Base-by-base conservation (phyloP, 2,329 filamentous ascomycete species). In the Ophiostoma angusticollis region DNA sequence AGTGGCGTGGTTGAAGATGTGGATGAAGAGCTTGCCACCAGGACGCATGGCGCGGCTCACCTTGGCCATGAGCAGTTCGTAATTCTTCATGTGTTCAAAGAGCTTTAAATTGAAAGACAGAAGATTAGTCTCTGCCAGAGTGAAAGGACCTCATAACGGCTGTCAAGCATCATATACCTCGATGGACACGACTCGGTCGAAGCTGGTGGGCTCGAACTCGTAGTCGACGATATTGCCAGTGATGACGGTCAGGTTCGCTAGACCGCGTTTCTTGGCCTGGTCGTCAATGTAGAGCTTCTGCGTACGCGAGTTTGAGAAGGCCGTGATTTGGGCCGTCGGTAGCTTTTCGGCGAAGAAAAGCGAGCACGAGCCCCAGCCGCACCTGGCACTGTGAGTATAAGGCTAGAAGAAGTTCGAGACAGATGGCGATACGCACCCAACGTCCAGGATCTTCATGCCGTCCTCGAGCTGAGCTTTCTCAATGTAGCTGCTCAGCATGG, bases 81-180 rank as follows among this genome's bases (percentile, higher is more conserved):
- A 82, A 55, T 83, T 83, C 55, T 83, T 83, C 78, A 83, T 82
- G 56, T 83, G 79, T 54, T 83, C 78, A 51, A 84, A 82, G 11
- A 83, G 64, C 65, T 81, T 28, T 22, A n/a, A 13, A 18, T 22
- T 2, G 16, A 17, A 32, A 36, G 13, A 22, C 18, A 16, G 14
- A 13, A 4, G 23, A n/a, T n/a, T n/a, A n/a, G n/a, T n/a, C n/a
- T n/a, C n/a, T n/a, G n/a, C n/a, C n/a, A n/a, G n/a, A n/a, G n/a
- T n/a, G n/a, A n/a, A n/a, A n/a, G n/a, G n/a, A n/a, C n/a, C n/a
- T n/a, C 23, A 9, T 4, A n/a, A 18, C 14, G n/a, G n/a, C 8
- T 6, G 9, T 24, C 16, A 13, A 16, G 5, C 7, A 8, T 9
- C 2, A 27, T 45, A 33, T 45, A 62, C 65, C 58, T 72, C 79